phyloP scores from a whole-genome alignment of 2,329 filamentous ascomycete genomes.

The Raffaelea deltoideospora region DNA sequence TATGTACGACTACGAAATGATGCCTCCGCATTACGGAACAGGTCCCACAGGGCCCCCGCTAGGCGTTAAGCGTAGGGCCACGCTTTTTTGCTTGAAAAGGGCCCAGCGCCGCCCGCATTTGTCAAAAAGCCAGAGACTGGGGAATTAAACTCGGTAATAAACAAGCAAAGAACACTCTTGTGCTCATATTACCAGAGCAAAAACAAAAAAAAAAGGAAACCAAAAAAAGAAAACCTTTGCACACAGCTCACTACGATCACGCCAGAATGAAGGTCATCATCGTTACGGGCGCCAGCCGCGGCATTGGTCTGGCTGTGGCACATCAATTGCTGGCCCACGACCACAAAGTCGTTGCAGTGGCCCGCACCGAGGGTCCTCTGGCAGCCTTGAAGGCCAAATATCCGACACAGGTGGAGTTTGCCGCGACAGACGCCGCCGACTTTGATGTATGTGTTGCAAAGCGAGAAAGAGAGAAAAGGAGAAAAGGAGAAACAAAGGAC shows the following conservation, averaged over 20 bases:
- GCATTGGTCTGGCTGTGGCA: constrained; percentile 43
- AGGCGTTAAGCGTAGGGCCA: no score
- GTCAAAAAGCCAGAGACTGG: no score
- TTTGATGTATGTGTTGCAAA: constrained; percentile 2
- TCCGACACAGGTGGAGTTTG: constrained; percentile 36
- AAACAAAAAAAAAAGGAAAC: not conserved
- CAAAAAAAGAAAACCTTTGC: not conserved
- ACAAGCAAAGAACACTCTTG: no score
- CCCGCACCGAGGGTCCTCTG: constrained; percentile 34
- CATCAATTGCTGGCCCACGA: constrained; percentile 32
- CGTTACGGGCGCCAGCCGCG: constrained; percentile 50
- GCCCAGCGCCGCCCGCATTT: no score
- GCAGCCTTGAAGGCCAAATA: constrained; percentile 34
- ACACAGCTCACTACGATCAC: not conserved
- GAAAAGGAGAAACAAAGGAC: no score
- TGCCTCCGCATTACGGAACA: no score
- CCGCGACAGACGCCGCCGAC: constrained; percentile 40
- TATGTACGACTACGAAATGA: no score
- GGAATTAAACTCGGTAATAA: no score
- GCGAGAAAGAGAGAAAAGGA: no score
- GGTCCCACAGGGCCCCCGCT: no score
- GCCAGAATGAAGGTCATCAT: constrained; percentile 42
- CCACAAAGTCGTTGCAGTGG: constrained; percentile 45
- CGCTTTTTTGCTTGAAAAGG: no score
- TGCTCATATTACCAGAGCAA: no score